Evolutionary conservation across 768 basidiomycete genomes (phyloP).

Genomic region (Sporobolomyces roseus): DNA sequence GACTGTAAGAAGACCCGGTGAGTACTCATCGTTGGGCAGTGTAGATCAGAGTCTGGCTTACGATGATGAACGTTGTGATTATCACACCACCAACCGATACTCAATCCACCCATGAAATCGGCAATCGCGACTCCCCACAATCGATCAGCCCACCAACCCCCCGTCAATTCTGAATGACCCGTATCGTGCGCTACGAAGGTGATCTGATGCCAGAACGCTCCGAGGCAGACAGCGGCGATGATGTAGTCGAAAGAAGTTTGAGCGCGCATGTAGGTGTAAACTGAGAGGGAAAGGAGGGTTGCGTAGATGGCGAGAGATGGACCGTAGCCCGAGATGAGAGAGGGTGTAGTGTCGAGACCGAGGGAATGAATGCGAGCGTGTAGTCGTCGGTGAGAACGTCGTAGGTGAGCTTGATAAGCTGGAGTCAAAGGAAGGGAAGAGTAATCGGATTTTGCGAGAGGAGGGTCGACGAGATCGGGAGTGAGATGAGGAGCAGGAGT

Average conservation of each 20-base stretch:
- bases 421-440: constrained; percentile 33
- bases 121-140: constrained; percentile 73
- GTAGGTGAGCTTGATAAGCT: constrained; percentile 39
- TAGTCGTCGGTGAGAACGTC: constrained; percentile 69
- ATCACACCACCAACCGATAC: constrained; percentile 96
- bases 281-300: constrained; percentile 60
- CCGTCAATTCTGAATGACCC: constrained; percentile 90
- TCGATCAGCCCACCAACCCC: constrained; percentile 75
- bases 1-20: too few species aligned
- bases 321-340: constrained; percentile 80
- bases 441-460: constrained; percentile 1
- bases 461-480: constrained; percentile 34
- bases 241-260: constrained; percentile 51
- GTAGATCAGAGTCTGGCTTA: too few species aligned
- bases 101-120: constrained; percentile 84
- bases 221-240: constrained; percentile 72
- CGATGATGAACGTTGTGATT: constrained; percentile 91
- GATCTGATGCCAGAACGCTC: constrained; percentile 91
- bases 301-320: constrained; percentile 78
- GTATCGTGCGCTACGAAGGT: constrained; percentile 90
- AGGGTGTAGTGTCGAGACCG: constrained; percentile 74
- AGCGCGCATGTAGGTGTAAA: constrained; percentile 58
- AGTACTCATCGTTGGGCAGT: too few species aligned
- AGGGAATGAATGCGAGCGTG: constrained; percentile 69
- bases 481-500: constrained; percentile 10